These are phyloP conservation scores for Ceratobasidium sp. DNA, from an alignment of 1,284 basidiomycete genomes.

Conservation along the genomic window DNA sequence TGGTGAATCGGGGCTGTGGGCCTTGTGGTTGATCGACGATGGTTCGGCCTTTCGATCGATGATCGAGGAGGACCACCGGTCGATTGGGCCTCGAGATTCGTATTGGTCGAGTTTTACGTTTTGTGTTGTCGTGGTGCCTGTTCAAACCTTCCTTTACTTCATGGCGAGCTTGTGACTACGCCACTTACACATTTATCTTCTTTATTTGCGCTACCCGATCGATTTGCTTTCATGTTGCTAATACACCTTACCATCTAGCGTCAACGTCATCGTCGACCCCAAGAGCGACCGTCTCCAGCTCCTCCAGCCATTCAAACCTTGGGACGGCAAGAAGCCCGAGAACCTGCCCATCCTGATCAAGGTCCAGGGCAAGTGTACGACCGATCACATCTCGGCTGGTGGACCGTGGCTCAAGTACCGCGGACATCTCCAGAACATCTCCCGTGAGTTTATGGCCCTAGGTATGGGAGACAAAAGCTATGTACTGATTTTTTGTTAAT, in stretches of 20 bases:
- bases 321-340: conserved; percentile 92
- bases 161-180: too few relatives aligned
- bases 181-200: background rate
- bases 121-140: conserved; percentile 1
- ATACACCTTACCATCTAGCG: too few relatives aligned
- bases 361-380: conserved; percentile 99
- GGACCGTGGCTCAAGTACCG: conserved; percentile 99
- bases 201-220: too few relatives aligned
- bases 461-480: background rate
- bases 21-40: too few relatives aligned
- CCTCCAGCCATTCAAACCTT: conserved; percentile 89
- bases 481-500: background rate
- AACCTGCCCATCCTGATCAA: conserved; percentile 97
- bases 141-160: too few relatives aligned
- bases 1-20: too few relatives aligned
- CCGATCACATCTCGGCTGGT: conserved; percentile 93
- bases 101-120: background rate
- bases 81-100: background rate
- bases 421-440: conserved; percentile 99
- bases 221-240: too few relatives aligned
- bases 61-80: conserved; percentile 15
- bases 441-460: conserved; percentile 68
- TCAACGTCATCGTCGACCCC: conserved; percentile 90
- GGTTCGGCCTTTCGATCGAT: conserved; percentile 1
- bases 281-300: conserved; percentile 95